Evolutionary conservation across 345 rosid genomes (phyloP).

Genomic region (Gynandropsis gynandra): DNA sequence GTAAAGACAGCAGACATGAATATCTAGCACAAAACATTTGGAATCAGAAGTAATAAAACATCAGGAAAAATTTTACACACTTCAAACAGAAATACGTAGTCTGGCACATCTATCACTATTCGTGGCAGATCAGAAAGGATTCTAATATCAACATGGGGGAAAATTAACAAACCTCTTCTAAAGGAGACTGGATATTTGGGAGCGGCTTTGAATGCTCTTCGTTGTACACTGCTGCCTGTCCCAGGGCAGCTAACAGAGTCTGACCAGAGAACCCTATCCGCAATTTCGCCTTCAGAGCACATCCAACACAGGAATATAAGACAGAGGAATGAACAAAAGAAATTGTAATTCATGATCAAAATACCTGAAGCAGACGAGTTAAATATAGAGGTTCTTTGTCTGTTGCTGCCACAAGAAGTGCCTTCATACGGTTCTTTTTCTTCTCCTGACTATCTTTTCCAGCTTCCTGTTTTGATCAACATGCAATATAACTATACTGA

Average conservation of each 20-base stretch:
- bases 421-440: conserved; percentile 86
- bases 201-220: conserved; percentile 71
- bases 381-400: conserved; percentile 93
- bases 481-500: conserved; percentile 11
- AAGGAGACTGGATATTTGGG: conserved; percentile 53
- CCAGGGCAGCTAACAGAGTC: conserved; percentile 87
- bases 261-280: conserved; percentile 74
- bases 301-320: conserved; percentile 13
- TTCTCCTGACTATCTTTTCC: conserved; percentile 95
- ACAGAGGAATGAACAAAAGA: not conserved
- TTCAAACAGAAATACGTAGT: too few relatives aligned
- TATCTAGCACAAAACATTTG: too few relatives aligned
- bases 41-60: too few relatives aligned
- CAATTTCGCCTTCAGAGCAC: conserved; percentile 53
- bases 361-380: conserved; percentile 96
- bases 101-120: not conserved
- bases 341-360: conserved; percentile 36
- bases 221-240: conserved; percentile 78
- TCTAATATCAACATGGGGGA: not conserved
- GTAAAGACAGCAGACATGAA: too few relatives aligned
- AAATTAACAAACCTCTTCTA: conserved; percentile 65
- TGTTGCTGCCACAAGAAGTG: conserved; percentile 89
- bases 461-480: conserved; percentile 46
- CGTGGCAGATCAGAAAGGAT: conserved; percentile 1
- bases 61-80: too few relatives aligned